Evolutionary conservation across 495 filamentous ascomycete genomes (phyloP).

Genomic region (Penicillium antarcticum): DNA sequence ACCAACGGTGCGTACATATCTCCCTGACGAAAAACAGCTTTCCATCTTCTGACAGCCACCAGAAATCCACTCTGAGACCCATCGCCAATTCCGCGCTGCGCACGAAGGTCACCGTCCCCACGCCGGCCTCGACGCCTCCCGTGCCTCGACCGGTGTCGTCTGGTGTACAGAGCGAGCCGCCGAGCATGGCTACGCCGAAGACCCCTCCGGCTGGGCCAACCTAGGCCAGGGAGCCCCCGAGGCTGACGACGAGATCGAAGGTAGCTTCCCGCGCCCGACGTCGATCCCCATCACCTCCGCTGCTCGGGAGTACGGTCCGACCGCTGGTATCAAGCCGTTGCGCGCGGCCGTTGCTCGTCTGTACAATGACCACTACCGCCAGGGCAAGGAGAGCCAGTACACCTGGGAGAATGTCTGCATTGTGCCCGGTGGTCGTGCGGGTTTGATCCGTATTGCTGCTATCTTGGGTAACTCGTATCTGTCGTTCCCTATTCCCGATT

Average conservation of each 20-base stretch:
- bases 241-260: slow-evolving; percentile 87
- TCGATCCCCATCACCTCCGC: slow-evolving; percentile 71
- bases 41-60: slow-evolving; percentile 5
- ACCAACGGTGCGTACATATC: slow-evolving; percentile 36
- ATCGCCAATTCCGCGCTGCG: slow-evolving; percentile 78
- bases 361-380: slow-evolving; percentile 89
- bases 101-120: slow-evolving; percentile 88
- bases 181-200: slow-evolving; percentile 77
- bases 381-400: slow-evolving; percentile 86
- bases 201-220: slow-evolving; percentile 85
- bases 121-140: slow-evolving; percentile 80
- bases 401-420: slow-evolving; percentile 99
- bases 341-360: slow-evolving; percentile 85
- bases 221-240: slow-evolving; percentile 94
- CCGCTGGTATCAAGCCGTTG: slow-evolving; percentile 87
- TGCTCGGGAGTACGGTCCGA: slow-evolving; percentile 88
- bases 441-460: slow-evolving; percentile 89
- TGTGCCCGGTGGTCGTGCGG: slow-evolving; percentile 89
- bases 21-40: not conserved
- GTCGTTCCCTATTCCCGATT: slow-evolving; percentile 78
- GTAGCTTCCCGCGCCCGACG: slow-evolving; percentile 85
- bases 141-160: slow-evolving; percentile 79
- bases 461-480: slow-evolving; percentile 90
- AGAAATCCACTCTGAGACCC: slow-evolving; percentile 76
- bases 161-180: slow-evolving; percentile 82